Conservation (phyloP, 495 filamentous ascomycete genomes). For the Terfezia boudieri region DNA sequence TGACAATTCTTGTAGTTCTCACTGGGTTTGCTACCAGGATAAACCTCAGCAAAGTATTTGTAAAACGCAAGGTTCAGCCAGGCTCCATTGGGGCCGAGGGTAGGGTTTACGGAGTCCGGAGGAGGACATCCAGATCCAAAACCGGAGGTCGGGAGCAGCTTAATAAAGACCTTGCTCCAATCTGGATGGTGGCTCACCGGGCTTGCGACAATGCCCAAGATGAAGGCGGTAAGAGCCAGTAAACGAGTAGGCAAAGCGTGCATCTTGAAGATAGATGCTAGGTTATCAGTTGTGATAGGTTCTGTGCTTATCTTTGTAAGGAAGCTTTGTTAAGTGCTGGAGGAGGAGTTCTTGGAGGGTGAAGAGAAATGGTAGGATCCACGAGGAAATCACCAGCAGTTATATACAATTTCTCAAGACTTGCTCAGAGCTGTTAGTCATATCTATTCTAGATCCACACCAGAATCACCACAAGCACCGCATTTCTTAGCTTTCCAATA, state of each 20-base stretch:
- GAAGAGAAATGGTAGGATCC: not conserved
- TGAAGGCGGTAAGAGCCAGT: not conserved
- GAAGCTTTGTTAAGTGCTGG: not conserved
- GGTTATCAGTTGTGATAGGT: too few relatives aligned
- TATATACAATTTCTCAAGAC: too few relatives aligned
- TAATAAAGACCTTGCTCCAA: conserved; percentile 15
- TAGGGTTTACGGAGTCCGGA: conserved; percentile 19
- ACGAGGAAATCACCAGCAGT: not conserved
- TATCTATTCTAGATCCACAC: too few relatives aligned
- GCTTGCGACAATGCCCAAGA: not conserved
- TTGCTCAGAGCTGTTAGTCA: too few relatives aligned
- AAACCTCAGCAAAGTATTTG: conserved; percentile 26
- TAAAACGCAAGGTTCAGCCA: conserved; percentile 28
- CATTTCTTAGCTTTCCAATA: too few relatives aligned
- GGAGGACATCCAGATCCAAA: conserved; percentile 28
- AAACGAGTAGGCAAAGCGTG: not conserved
- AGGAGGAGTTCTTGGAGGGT: not conserved
- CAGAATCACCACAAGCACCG: too few relatives aligned
- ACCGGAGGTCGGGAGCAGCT: conserved; percentile 15
- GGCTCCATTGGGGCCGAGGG: conserved; percentile 24
- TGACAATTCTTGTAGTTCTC: conserved; percentile 30
- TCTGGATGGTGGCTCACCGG: not conserved
- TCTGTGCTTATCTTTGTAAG: too few relatives aligned
- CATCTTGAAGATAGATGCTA: too few relatives aligned
- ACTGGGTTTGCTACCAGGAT: conserved; percentile 10